phyloP scores from a whole-genome alignment of 257 asterid species.

The Rauvolfia tetraphylla region DNA sequence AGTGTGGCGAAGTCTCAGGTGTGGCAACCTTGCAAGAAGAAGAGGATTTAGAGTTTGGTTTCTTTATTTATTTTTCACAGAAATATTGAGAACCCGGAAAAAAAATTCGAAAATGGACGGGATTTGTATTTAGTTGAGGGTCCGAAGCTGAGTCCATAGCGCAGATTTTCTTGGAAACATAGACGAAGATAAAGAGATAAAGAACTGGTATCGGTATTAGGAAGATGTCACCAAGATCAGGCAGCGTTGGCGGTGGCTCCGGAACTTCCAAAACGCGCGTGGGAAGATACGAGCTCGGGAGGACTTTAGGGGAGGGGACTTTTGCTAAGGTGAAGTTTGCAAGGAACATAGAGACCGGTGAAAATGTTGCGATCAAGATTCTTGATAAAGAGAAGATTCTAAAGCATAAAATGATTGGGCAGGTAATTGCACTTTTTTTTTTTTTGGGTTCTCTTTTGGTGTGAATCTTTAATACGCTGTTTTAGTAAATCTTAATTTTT shows the following conservation, averaged over 20 bases:
- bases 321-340: slow-evolving; percentile 96
- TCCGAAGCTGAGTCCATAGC: slow-evolving; percentile 7
- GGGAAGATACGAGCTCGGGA: slow-evolving; percentile 87
- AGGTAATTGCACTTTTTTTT: slow-evolving; percentile 38
- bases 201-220: neutral
- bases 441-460: neutral
- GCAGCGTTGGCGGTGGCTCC: slow-evolving; percentile 26
- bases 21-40: slow-evolving; percentile 97
- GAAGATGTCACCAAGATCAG: slow-evolving; percentile 64
- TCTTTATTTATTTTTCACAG: slow-evolving; percentile 9
- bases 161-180: slow-evolving; percentile 9
- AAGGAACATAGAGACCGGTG: slow-evolving; percentile 67
- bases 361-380: slow-evolving; percentile 89
- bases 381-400: slow-evolving; percentile 90
- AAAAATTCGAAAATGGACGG: slow-evolving; percentile 35
- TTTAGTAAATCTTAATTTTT: neutral
- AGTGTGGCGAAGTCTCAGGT: slow-evolving; percentile 71
- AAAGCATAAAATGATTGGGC: slow-evolving; percentile 87
- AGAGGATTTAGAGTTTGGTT: slow-evolving; percentile 46
- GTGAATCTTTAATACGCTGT: neutral
- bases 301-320: slow-evolving; percentile 86
- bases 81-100: neutral
- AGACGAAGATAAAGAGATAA: slow-evolving; percentile 11
- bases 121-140: slow-evolving; percentile 39
- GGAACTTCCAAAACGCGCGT: slow-evolving; percentile 61